phyloP scores from a whole-genome alignment of 73 alveolate genomes.

The Durusdinium trenchii region DNA sequence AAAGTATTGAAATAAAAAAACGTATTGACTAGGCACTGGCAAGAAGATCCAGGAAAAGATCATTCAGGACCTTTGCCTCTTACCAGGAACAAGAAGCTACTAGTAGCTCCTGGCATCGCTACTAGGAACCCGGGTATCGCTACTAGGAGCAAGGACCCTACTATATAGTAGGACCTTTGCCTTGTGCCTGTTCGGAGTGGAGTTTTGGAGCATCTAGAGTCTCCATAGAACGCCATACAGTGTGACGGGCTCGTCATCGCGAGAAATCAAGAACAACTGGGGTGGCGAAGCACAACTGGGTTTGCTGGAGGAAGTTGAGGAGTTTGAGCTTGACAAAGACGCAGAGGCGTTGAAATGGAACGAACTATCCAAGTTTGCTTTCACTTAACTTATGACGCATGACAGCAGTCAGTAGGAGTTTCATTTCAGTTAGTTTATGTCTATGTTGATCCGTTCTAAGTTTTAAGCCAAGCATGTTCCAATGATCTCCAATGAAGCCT shows the following conservation, averaged over 20 bases:
- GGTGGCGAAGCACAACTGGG: not conserved
- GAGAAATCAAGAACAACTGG: too few relatives aligned
- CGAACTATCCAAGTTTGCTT: not conserved
- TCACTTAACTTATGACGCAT: too few relatives aligned
- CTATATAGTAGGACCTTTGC: too few relatives aligned
- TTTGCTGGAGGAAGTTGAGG: conserved; percentile 77
- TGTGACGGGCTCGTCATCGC: too few relatives aligned
- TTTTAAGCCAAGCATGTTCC: not conserved
- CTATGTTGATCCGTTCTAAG: not conserved
- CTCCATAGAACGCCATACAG: too few relatives aligned
- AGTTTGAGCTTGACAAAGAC: conserved; percentile 95
- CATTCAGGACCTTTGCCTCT: conserved; percentile 53
- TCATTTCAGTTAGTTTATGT: not conserved
- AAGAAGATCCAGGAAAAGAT: conserved; percentile 83
- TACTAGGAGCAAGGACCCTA: too few relatives aligned
- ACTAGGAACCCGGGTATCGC: too few relatives aligned
- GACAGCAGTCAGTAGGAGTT: not conserved
- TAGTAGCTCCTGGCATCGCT: too few relatives aligned
- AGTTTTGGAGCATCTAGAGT: not conserved
- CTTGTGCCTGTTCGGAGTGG: too few relatives aligned
- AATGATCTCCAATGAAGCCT: not conserved
- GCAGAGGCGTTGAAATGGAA: conserved; percentile 33
- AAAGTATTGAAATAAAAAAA: not conserved
- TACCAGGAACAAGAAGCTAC: too few relatives aligned
- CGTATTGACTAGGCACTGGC: conserved; percentile 75